Conservation (phyloP, 2,329 filamentous ascomycete species). For the Chalara sp. region DNA sequence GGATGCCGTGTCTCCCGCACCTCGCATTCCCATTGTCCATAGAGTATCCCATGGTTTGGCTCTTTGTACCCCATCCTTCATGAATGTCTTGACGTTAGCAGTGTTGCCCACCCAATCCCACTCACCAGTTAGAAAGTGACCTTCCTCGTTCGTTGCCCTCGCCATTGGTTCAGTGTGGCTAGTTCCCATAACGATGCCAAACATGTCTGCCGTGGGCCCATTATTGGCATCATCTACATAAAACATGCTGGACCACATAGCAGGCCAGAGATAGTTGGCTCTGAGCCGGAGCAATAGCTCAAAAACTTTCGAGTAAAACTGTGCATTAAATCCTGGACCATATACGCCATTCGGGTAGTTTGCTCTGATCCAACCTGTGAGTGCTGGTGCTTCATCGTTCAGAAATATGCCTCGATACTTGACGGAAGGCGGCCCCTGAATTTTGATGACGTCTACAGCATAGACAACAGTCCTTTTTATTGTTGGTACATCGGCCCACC, state of each 20-base stretch:
- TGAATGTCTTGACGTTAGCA: too few relatives aligned
- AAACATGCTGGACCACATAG: conserved; percentile 66
- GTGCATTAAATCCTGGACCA: conserved; percentile 42
- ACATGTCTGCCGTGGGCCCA: conserved; percentile 65
- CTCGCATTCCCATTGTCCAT: too few relatives aligned
- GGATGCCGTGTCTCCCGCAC: too few relatives aligned
- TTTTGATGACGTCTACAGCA: conserved; percentile 34
- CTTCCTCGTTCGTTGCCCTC: conserved; percentile 51
- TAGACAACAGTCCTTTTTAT: conserved; percentile 38
- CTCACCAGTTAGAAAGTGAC: background rate
- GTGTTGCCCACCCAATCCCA: too few relatives aligned
- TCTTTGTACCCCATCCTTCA: too few relatives aligned
- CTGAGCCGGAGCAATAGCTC: conserved; percentile 63
- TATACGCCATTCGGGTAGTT: conserved; percentile 35
- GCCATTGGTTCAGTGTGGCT: conserved; percentile 68
- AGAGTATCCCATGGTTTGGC: too few relatives aligned
- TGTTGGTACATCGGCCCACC: conserved; percentile 43
- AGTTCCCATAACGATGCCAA: conserved; percentile 65
- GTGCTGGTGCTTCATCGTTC: conserved; percentile 52
- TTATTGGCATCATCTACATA: conserved; percentile 63
- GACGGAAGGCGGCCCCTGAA: conserved; percentile 43
- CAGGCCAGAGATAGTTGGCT: conserved; percentile 72
- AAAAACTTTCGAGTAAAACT: conserved; percentile 63
- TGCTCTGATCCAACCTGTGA: conserved; percentile 56
- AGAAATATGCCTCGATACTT: conserved; percentile 54